Evolutionary conservation across 257 asterid species (phyloP).

Genomic region (Sherardia arvensis): DNA sequence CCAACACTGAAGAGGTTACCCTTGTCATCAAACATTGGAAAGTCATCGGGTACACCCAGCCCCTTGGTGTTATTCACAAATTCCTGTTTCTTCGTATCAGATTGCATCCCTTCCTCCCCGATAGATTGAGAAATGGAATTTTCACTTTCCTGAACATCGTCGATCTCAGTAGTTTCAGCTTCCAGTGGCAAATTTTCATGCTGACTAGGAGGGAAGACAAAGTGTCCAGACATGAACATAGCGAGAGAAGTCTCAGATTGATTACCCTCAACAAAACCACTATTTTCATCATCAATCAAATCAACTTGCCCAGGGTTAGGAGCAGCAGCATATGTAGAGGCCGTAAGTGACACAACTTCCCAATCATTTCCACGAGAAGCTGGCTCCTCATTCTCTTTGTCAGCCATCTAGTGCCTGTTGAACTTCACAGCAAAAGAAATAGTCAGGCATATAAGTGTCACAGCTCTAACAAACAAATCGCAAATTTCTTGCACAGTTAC

Average conservation of each 20-base stretch:
- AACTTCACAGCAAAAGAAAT: not conserved
- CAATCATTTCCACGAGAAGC: conserved; percentile 71
- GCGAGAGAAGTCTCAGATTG: conserved; percentile 50
- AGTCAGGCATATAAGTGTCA: not conserved
- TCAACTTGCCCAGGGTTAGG: conserved; percentile 42
- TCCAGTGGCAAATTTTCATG: conserved; percentile 36
- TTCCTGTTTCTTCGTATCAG: conserved; percentile 28
- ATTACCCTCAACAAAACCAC: conserved; percentile 19
- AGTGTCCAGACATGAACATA: conserved; percentile 70
- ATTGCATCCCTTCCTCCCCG: conserved; percentile 25
- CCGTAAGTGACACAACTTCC: conserved; percentile 87
- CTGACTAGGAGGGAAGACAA: conserved; percentile 66
- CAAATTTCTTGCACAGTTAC: not conserved
- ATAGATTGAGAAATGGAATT: conserved; percentile 17
- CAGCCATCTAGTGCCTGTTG: conserved; percentile 31
- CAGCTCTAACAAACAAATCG: not conserved
- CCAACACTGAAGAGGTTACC: conserved; percentile 21
- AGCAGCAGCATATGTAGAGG: conserved; percentile 72
- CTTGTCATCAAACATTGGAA: conserved; percentile 29
- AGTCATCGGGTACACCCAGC: conserved; percentile 28
- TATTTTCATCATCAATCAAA: conserved; percentile 24
- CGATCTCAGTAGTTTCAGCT: conserved; percentile 25
- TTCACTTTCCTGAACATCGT: conserved; percentile 18
- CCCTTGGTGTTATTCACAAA: conserved; percentile 24
- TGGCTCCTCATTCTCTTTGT: conserved; percentile 37